These are phyloP conservation scores for Fusarium tricinctum DNA, from an alignment of 2,329 filamentous ascomycete species.

Conservation along the genomic window DNA sequence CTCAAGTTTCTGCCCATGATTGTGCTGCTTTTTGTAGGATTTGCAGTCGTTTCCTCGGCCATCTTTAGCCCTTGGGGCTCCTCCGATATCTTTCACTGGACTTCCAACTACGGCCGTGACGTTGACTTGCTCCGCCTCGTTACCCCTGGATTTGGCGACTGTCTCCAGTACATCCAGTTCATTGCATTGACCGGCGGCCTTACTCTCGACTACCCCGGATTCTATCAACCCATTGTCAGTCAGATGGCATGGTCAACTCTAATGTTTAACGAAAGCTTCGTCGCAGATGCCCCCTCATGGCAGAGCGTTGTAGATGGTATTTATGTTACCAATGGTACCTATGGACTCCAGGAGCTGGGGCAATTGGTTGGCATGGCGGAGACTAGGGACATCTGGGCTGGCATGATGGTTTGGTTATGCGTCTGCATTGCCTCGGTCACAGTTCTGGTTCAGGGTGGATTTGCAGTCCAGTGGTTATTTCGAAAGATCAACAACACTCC, in stretches of 20 bases:
- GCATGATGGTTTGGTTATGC: conserved; percentile 92
- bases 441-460: conserved; percentile 80
- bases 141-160: conserved; percentile 96
- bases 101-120: conserved; percentile 97
- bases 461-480: conserved; percentile 81
- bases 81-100: conserved; percentile 91
- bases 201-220: conserved; percentile 90
- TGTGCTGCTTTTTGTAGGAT: conserved; percentile 82
- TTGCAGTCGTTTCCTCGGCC: conserved; percentile 86
- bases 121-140: conserved; percentile 91
- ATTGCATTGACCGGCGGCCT: conserved; percentile 88
- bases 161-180: conserved; percentile 97
- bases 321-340: conserved; percentile 83
- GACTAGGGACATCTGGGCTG: conserved; percentile 88
- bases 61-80: conserved; percentile 96
- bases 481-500: conserved; percentile 78
- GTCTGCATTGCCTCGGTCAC: conserved; percentile 79
- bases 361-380: conserved; percentile 86
- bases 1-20: conserved; percentile 82
- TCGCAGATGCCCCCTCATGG: conserved; percentile 75
- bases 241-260: conserved; percentile 89
- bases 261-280: conserved; percentile 93
- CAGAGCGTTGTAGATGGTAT: conserved; percentile 83
- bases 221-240: conserved; percentile 91
- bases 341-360: conserved; percentile 83